Conservation (phyloP, 2,329 filamentous ascomycete genomes). For the Cryphonectria naterciae region DNA sequence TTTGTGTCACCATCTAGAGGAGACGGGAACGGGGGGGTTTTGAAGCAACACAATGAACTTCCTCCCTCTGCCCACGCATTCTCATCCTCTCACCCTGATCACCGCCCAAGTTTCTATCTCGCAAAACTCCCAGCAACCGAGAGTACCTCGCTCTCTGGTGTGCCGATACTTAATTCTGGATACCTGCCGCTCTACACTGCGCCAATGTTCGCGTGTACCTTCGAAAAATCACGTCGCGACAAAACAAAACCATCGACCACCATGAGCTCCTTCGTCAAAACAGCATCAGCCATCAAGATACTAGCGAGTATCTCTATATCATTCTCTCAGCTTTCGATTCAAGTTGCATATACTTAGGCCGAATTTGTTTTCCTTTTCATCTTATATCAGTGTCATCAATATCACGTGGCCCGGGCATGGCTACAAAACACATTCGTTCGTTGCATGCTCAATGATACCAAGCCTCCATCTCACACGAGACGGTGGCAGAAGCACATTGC, state of each 20-base stretch:
- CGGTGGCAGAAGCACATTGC: slow-evolving; percentile 18
- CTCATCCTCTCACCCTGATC: slow-evolving; percentile 2
- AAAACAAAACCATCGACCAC: not conserved
- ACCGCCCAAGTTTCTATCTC: not conserved
- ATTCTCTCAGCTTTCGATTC: slow-evolving; percentile 24
- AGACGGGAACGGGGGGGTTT: slow-evolving; percentile 4
- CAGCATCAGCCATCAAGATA: not conserved
- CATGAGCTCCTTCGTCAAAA: not conserved
- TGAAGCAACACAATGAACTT: not conserved
- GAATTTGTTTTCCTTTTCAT: not conserved
- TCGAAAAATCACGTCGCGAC: not conserved
- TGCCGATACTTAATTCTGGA: not conserved
- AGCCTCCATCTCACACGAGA: slow-evolving; percentile 17
- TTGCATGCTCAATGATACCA: slow-evolving; percentile 28
- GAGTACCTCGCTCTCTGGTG: not conserved
- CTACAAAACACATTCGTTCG: slow-evolving; percentile 23
- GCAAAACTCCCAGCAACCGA: not conserved
- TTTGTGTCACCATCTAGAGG: slow-evolving; percentile 17
- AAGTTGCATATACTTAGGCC: slow-evolving; percentile 26
- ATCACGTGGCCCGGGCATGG: slow-evolving; percentile 23
- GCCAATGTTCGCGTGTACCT: not conserved
- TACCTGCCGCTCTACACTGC: not conserved
- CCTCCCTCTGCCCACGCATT: not conserved
- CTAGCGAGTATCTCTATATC: slow-evolving; percentile 17
- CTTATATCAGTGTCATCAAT: slow-evolving; percentile 10